Conservation (phyloP, 192 early-diverging fungal genomes). For the Oehlia diaphana region DNA sequence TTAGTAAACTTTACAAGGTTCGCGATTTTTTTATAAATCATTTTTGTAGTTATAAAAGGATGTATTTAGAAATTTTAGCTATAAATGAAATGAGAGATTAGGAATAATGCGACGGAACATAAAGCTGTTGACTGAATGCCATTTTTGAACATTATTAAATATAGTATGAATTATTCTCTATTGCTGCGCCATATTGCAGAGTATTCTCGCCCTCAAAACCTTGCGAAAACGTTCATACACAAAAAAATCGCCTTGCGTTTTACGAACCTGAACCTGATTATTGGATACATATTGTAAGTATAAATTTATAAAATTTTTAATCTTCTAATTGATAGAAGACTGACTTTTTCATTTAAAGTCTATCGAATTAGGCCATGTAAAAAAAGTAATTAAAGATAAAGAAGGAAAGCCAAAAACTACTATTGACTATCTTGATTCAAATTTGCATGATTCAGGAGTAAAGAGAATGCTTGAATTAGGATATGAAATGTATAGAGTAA, state of each 20-base stretch:
- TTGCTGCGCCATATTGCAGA: constrained; percentile 28
- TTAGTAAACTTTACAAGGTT: constrained; percentile 69
- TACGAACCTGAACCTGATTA: constrained; percentile 57
- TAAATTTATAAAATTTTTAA: not conserved
- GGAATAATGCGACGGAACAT: not conserved
- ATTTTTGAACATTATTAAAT: not conserved
- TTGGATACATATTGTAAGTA: constrained; percentile 60
- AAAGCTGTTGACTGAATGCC: not conserved
- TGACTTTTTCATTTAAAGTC: constrained; percentile 25
- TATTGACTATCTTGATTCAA: constrained; percentile 54
- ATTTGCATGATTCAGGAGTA: constrained; percentile 52
- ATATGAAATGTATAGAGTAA: constrained; percentile 57
- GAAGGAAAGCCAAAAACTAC: constrained; percentile 52
- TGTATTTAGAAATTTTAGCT: not conserved
- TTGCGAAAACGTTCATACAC: constrained; percentile 60
- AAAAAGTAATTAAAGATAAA: constrained; percentile 41
- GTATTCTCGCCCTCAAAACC: constrained; percentile 53
- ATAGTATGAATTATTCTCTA: constrained; percentile 2
- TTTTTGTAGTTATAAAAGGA: not conserved
- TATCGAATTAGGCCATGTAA: constrained; percentile 42
- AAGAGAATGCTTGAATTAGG: constrained; percentile 47
- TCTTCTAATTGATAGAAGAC: not conserved
- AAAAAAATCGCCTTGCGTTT: constrained; percentile 60
- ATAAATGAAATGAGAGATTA: too few relatives aligned
- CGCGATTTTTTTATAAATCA: not conserved